A percentile compares a stretch with the other conserved stretches of the same genome.
phyloP scores from a whole-genome alignment of 2,329 filamentous ascomycete genomes.

The Apiospora saccharicola region DNA sequence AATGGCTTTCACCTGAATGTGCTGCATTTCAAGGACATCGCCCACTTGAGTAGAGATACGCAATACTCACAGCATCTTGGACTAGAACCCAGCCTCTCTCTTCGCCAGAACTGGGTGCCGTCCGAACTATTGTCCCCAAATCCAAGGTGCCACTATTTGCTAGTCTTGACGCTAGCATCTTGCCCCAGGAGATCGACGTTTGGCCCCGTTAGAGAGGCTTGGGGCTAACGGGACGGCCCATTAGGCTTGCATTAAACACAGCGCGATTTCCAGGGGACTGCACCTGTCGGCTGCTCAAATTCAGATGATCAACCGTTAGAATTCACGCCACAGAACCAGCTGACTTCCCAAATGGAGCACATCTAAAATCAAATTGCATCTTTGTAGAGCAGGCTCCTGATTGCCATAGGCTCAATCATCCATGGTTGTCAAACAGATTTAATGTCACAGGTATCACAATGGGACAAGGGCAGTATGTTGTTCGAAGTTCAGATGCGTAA shows the following conservation, averaged over 20 bases:
- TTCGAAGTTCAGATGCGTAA: not conserved
- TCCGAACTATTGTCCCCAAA: not conserved
- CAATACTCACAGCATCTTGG: not conserved
- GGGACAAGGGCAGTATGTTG: not conserved
- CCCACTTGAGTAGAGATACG: too few species aligned
- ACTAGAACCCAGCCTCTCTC: not conserved
- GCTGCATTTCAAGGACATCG: too few species aligned
- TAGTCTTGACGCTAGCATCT: not conserved
- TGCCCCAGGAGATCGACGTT: not conserved
- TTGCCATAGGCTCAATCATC: not conserved
- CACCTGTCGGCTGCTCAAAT: not conserved
- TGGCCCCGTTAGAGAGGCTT: not conserved
- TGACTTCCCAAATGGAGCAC: too few species aligned
- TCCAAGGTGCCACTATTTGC: not conserved
- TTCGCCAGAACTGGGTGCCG: not conserved
- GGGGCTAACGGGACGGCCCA: conserved; percentile 6
- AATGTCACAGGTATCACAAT: not conserved
- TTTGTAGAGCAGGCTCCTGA: not conserved
- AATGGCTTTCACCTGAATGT: too few species aligned
- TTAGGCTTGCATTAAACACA: not conserved
- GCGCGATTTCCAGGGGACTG: not conserved
- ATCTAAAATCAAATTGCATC: too few species aligned
- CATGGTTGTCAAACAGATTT: too few species aligned
- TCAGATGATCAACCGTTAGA: not conserved
- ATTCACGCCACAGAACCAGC: not conserved